phyloP scores from a whole-genome alignment of 1,139 yeast genomes.

The Candida dubliniensis region DNA sequence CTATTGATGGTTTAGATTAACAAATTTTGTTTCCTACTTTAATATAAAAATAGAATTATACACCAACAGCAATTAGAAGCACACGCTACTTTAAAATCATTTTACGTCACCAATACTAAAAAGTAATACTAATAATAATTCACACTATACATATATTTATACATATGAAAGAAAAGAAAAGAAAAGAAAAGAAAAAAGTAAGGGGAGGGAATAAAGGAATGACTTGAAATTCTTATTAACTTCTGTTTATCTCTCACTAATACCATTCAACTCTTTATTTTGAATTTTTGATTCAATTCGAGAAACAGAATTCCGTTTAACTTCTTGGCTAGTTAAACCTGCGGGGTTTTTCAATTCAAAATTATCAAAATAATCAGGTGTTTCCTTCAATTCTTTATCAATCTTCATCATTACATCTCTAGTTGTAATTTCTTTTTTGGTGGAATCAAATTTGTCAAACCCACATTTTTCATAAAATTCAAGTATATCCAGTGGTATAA shows the following conservation, averaged over 20 bases:
- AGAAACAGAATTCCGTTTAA: slow-evolving; percentile 33
- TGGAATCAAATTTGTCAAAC: slow-evolving; percentile 20
- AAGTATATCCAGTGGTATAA: slow-evolving; percentile 63
- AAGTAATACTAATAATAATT: background rate
- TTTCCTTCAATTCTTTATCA: slow-evolving; percentile 33
- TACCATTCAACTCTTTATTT: slow-evolving; percentile 28
- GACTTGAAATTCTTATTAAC: background rate
- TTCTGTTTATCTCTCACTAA: slow-evolving; percentile 15
- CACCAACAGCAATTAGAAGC: background rate
- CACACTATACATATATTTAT: background rate
- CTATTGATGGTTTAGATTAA: background rate
- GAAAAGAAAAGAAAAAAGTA: too few species aligned
- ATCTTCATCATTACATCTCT: slow-evolving; percentile 40
- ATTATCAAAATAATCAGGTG: slow-evolving; percentile 21
- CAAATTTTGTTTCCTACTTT: background rate
- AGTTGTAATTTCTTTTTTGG: slow-evolving; percentile 22
- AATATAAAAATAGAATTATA: too few species aligned
- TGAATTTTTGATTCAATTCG: slow-evolving; percentile 36
- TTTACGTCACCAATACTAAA: background rate
- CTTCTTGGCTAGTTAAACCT: slow-evolving; percentile 26
- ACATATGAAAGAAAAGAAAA: background rate
- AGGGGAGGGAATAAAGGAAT: too few species aligned
- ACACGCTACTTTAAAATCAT: background rate
- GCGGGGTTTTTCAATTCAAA: slow-evolving; percentile 9
- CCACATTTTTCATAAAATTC: slow-evolving; percentile 39